A percentile compares a stretch with the other conserved stretches of the same genome.
These are phyloP conservation scores for Kwoniella bestiolae DNA, from an alignment of 768 basidiomycete genomes.

Conservation along the genomic window DNA sequence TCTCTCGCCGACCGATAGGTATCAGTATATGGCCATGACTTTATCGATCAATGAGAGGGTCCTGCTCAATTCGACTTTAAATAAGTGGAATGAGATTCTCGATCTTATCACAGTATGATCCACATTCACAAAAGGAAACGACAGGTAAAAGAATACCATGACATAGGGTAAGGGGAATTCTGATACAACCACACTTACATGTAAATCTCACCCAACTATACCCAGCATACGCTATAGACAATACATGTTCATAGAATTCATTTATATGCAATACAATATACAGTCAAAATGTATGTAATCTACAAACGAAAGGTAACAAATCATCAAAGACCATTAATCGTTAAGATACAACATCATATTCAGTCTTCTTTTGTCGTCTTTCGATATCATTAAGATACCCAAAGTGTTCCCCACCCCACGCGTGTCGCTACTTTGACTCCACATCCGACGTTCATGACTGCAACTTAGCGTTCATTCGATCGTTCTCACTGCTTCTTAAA, in stretches of 20 bases:
- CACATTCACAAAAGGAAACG: not conserved
- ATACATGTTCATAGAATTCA: not conserved
- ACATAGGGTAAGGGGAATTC: too few species aligned
- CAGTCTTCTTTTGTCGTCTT: too few species aligned
- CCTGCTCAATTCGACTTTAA: conserved; percentile 12
- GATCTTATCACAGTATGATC: not conserved
- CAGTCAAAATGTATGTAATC: not conserved
- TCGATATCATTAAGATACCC: too few species aligned
- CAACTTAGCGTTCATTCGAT: not conserved
- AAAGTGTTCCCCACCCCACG: too few species aligned
- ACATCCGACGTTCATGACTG: not conserved
- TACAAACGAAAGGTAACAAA: too few species aligned
- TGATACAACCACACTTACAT: too few species aligned
- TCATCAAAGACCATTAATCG: conserved; percentile 8
- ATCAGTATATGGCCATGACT: conserved; percentile 26
- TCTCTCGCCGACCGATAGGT: not conserved
- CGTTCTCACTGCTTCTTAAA: not conserved
- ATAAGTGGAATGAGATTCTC: conserved; percentile 15
- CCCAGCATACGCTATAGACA: not conserved
- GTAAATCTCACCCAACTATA: conserved; percentile 2
- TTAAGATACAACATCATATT: not conserved
- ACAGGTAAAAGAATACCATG: too few species aligned
- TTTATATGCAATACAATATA: not conserved
- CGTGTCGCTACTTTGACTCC: too few species aligned
- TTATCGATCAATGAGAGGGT: conserved; percentile 25